These are phyloP conservation scores for Naganishia vaughanmartiniae DNA, from an alignment of 768 basidiomycete genomes.

Conservation along the genomic window DNA sequence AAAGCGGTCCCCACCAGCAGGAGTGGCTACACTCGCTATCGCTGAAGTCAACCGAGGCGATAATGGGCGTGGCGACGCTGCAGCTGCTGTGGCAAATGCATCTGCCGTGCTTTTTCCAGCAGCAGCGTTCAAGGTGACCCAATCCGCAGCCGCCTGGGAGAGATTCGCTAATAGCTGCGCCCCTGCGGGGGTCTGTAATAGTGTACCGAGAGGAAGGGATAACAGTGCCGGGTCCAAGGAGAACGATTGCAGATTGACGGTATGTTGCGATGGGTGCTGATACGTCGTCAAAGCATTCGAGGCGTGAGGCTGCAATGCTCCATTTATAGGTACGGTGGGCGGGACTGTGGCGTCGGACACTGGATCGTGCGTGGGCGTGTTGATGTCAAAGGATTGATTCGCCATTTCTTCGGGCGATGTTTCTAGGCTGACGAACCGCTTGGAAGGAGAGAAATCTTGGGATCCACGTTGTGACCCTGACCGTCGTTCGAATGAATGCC, in stretches of 20 bases:
- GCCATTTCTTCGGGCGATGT: conserved; percentile 31
- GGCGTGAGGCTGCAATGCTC: conserved; percentile 31
- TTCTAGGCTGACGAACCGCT: conserved; percentile 32
- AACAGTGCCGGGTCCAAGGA: conserved; percentile 47
- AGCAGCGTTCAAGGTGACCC: conserved; percentile 8
- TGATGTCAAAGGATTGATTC: conserved; percentile 22
- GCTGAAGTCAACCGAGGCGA: conserved; percentile 12
- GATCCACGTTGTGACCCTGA: not conserved
- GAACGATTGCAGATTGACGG: conserved; percentile 34
- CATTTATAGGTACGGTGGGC: not conserved
- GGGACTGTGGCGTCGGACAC: not conserved
- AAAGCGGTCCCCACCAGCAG: conserved; percentile 12
- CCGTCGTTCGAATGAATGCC: conserved; percentile 11
- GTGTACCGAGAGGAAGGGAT: conserved; percentile 47
- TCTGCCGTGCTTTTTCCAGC: conserved; percentile 3
- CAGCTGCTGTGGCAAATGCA: conserved; percentile 1
- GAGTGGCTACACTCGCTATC: not conserved
- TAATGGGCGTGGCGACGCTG: conserved; percentile 1
- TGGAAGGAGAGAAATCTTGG: conserved; percentile 21
- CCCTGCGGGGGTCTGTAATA: conserved; percentile 48
- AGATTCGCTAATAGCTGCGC: conserved; percentile 45
- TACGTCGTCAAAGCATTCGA: conserved; percentile 34
- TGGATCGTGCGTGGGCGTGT: not conserved
- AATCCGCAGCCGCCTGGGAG: conserved; percentile 29
- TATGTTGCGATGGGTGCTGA: conserved; percentile 17